phyloP scores from a whole-genome alignment of 352 stramenopile genomes.

The Pythium insidiosum region DNA sequence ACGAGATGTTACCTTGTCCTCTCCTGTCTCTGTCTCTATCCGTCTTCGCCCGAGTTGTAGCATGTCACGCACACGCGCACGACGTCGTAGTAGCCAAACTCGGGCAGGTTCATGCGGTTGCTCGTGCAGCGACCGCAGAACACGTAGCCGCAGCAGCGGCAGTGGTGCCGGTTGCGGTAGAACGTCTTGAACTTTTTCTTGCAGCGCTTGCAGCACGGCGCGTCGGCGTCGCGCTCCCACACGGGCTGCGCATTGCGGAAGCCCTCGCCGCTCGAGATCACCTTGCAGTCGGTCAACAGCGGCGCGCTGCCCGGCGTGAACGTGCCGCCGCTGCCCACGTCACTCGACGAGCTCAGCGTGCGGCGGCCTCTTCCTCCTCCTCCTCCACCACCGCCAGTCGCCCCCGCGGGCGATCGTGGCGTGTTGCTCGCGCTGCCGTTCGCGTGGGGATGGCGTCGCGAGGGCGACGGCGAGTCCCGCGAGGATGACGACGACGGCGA shows the following conservation, averaged over 20 bases:
- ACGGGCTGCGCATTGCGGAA: constrained; percentile 75
- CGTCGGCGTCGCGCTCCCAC: constrained; percentile 78
- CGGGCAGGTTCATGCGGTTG: constrained; percentile 79
- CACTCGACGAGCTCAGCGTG: too few relatives aligned
- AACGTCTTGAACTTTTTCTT: constrained; percentile 88
- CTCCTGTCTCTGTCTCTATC: constrained; percentile 4
- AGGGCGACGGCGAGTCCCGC: constrained; percentile 7
- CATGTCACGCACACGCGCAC: constrained; percentile 75
- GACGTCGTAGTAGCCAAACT: constrained; percentile 85
- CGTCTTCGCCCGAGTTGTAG: constrained; percentile 74
- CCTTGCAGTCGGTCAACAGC: constrained; percentile 53
- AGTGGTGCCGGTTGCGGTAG: constrained; percentile 75
- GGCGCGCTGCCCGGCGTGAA: constrained; percentile 58
- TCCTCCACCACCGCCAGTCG: too few relatives aligned
- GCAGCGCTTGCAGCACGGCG: constrained; percentile 79
- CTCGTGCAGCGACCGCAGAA: constrained; percentile 76
- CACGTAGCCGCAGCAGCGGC: constrained; percentile 78
- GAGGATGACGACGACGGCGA: constrained; percentile 21
- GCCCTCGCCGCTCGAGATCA: constrained; percentile 55
- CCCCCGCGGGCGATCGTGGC: too few relatives aligned
- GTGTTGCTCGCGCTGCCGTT: constrained; percentile 8
- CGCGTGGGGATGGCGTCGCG: constrained; percentile 9
- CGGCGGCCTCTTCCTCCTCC: too few relatives aligned
- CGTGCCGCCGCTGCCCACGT: constrained; percentile 14
- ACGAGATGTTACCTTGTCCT: neutral